phyloP scores from a whole-genome alignment of 2,329 filamentous ascomycete genomes.

The Claviceps sp. region DNA sequence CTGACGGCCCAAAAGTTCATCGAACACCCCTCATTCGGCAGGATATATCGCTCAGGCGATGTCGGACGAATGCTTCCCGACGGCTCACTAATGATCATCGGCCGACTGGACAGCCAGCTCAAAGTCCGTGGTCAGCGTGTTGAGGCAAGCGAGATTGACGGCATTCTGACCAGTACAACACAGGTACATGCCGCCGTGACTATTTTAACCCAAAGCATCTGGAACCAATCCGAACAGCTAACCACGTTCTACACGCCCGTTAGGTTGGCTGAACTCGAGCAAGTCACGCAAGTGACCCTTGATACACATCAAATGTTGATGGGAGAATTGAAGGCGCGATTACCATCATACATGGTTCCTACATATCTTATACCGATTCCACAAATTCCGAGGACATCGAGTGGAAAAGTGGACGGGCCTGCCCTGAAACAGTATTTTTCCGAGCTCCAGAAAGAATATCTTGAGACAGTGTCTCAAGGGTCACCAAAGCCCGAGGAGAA shows the following conservation, averaged over 20 bases:
- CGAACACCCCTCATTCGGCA: slow-evolving; percentile 52
- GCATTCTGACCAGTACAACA: slow-evolving; percentile 37
- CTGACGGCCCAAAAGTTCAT: slow-evolving; percentile 56
- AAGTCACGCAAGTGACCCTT: slow-evolving; percentile 22
- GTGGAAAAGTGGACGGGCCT: slow-evolving; percentile 59
- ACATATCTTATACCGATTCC: slow-evolving; percentile 58
- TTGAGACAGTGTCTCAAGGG: slow-evolving; percentile 23
- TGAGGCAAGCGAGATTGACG: slow-evolving; percentile 64
- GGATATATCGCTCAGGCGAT: slow-evolving; percentile 72
- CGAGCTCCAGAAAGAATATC: slow-evolving; percentile 27
- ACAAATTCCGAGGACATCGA: slow-evolving; percentile 54
- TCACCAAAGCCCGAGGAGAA: slow-evolving; percentile 17
- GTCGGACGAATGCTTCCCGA: slow-evolving; percentile 67
- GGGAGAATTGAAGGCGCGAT: slow-evolving; percentile 33
- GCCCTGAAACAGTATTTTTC: slow-evolving; percentile 36
- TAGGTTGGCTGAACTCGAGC: slow-evolving; percentile 15
- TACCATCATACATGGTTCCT: slow-evolving; percentile 72
- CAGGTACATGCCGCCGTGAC: slow-evolving; percentile 50
- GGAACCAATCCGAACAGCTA: slow-evolving; percentile 36
- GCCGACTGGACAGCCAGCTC: slow-evolving; percentile 65
- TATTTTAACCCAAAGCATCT: slow-evolving; percentile 36
- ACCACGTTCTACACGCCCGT: slow-evolving; percentile 55
- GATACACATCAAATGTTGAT: slow-evolving; percentile 34
- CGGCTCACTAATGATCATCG: slow-evolving; percentile 59
- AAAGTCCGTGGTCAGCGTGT: slow-evolving; percentile 72